Percentiles rank a stretch among this genome's conserved stretches.
Evolutionary conservation across 768 basidiomycete genomes (phyloP).

Genomic region (Amanita rubescens): DNA sequence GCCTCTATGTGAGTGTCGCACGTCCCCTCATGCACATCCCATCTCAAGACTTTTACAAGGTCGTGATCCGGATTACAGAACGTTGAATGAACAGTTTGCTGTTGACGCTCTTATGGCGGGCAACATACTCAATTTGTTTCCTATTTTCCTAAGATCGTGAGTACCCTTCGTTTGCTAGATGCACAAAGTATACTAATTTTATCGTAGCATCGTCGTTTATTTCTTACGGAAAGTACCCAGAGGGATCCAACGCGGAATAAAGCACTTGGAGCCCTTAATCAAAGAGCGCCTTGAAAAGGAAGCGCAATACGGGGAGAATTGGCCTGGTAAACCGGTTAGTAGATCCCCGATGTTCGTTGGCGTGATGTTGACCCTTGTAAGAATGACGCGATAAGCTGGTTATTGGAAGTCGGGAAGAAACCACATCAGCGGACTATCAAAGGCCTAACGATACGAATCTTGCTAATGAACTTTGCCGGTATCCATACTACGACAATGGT

Average conservation of each 20-base stretch:
- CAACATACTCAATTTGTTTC: constrained; percentile 17
- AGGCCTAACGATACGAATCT: constrained; percentile 24
- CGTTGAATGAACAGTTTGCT: constrained; percentile 12
- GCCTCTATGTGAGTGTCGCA: constrained; percentile 16
- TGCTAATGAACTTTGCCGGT: constrained; percentile 34
- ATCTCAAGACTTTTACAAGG: constrained; percentile 9
- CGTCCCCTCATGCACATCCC: no score
- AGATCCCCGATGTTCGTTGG: background rate
- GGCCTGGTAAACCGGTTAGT: constrained; percentile 22
- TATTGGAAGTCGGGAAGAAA: constrained; percentile 31
- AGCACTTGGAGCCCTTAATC: constrained; percentile 22
- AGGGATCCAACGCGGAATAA: constrained; percentile 8
- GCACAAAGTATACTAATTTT: no score
- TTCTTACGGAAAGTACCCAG: constrained; percentile 10
- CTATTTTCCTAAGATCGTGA: constrained; percentile 19
- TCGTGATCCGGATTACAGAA: constrained; percentile 15
- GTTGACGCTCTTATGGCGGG: constrained; percentile 12
- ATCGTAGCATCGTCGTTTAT: constrained; percentile 12
- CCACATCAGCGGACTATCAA: constrained; percentile 14
- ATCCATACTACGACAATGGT: constrained; percentile 39
- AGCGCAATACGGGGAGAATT: constrained; percentile 19
- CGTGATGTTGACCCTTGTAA: constrained; percentile 11
- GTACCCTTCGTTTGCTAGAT: no score
- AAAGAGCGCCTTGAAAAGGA: constrained; percentile 18
- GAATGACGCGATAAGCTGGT: constrained; percentile 42